Evolutionary conservation across 768 basidiomycete genomes (phyloP), one percentile per base, ranked within the genome.

Genomic region (Coprinellus micaceus): DNA sequence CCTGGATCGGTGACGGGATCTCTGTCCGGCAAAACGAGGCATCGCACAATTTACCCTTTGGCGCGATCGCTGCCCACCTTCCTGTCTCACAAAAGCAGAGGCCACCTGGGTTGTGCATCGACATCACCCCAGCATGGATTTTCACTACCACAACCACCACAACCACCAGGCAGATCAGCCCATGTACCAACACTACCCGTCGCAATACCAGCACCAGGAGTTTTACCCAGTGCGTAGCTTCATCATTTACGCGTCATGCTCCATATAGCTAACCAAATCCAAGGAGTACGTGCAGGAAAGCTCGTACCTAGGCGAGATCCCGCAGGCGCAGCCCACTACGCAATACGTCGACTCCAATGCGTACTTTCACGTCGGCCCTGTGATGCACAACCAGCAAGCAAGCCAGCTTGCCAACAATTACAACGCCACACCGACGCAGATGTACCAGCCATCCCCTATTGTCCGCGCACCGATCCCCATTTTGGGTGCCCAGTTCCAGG

Each of bases 391-490:
- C n/a, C n/a, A n/a, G n/a, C n/a, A n/a, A n/a, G n/a, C n/a, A n/a
- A n/a, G n/a, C n/a, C n/a, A n/a, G n/a, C n/a, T n/a, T n/a, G n/a
- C n/a, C n/a, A n/a, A n/a, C n/a, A 44, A 54, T 41, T 26, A 37
- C 37, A 45, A 17, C 30, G 44, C 49, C 2, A 10, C 24, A 19
- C 22, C n/a, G n/a, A n/a, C n/a, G n/a, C n/a, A 51, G 26, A 30
- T 43, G 41, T 13, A 26, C 21, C 51, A 57, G 28, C 56, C 50
- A 24, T 15, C 56, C 3, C 50, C 44, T 17, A n/a, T 57, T 25
- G 56, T 57, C 9, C 56, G 52, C 39, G 56, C 56, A 2, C 56
- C 56, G n/a, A 52, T 57, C 24, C 56, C 56, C 19, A 46, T 57
- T 25, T 43, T 37, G 26, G 11, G n/a, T 3, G 26, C 52, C 9